A percentile compares a stretch with the other conserved stretches of the same genome.
Conservation (phyloP, 1,139 yeast species). For the Blastobotrys petasosporus region DNA sequence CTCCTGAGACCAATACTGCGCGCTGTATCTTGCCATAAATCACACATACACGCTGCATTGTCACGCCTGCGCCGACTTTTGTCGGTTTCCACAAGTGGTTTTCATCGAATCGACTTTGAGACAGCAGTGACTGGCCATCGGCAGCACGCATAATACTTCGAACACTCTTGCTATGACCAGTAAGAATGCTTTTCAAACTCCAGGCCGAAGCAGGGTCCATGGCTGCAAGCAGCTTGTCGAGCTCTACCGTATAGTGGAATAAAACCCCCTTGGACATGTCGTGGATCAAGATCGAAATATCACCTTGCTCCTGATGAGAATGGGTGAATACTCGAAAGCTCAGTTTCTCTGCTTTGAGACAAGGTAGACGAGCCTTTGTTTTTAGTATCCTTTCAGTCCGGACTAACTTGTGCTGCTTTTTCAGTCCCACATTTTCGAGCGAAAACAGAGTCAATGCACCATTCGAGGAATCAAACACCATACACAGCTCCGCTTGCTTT, state of each 20-base stretch:
- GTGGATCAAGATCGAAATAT: conserved; percentile 40
- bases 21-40: conserved; percentile 37
- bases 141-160: conserved; percentile 58
- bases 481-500: conserved; percentile 12
- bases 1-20: conserved; percentile 52
- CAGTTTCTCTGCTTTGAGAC: conserved; percentile 1
- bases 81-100: conserved; percentile 32
- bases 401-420: conserved; percentile 9
- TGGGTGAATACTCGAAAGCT: conserved; percentile 6
- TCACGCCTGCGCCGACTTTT: conserved; percentile 24
- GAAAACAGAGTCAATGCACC: conserved; percentile 9
- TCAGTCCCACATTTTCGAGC: conserved; percentile 13
- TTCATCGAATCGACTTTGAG: conserved; percentile 35
- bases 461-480: conserved; percentile 5
- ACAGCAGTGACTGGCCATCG: conserved; percentile 53
- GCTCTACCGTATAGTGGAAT: conserved; percentile 28
- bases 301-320: conserved; percentile 11
- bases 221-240: conserved; percentile 10
- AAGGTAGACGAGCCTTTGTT: background rate
- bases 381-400: conserved; percentile 3
- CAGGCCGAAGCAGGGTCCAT: conserved; percentile 3
- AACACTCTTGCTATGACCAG: conserved; percentile 83
- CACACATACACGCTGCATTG: conserved; percentile 28
- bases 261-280: conserved; percentile 49
- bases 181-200: conserved; percentile 39